phyloP scores from a whole-genome alignment of 179 eudicot species.

The Beta lomatogona region DNA sequence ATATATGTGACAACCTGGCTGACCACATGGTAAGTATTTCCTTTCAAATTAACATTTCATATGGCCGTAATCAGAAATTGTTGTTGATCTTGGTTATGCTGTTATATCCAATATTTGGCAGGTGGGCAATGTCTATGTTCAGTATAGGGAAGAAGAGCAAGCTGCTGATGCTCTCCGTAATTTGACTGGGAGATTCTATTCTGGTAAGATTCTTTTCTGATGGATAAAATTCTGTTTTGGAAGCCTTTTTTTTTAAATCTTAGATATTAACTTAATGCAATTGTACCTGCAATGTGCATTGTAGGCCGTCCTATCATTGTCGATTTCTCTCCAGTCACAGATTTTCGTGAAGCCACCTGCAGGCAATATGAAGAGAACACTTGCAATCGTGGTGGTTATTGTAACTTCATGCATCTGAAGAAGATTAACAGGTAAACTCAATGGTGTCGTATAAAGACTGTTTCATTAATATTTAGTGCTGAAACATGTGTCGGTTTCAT shows the following conservation, averaged over 20 bases:
- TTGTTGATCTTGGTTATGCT: not conserved
- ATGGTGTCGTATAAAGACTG: not conserved
- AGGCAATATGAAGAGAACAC: conserved; percentile 76
- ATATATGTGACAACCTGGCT: conserved; percentile 77
- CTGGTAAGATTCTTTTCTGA: conserved; percentile 45
- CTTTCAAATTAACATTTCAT: not conserved
- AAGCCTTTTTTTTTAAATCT: not conserved
- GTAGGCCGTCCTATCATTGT: conserved; percentile 73
- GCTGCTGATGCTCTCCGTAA: conserved; percentile 58
- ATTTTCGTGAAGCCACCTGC: conserved; percentile 78
- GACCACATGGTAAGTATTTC: conserved; percentile 64
- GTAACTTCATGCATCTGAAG: conserved; percentile 77
- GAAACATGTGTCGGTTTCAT: not conserved
- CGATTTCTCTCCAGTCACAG: conserved; percentile 74
- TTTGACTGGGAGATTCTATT: conserved; percentile 67
- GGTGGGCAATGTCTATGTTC: conserved; percentile 83
- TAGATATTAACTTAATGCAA: not conserved
- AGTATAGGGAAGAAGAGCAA: conserved; percentile 72
- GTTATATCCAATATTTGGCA: conserved; percentile 19
- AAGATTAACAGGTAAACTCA: conserved; percentile 54
- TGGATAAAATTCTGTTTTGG: not conserved
- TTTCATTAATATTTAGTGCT: not conserved
- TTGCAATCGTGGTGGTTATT: conserved; percentile 80
- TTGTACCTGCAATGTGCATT: conserved; percentile 6
- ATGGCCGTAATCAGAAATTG: not conserved